phyloP scores from a whole-genome alignment of 83 land plant species.

The Diphasiastrum complanatum region DNA sequence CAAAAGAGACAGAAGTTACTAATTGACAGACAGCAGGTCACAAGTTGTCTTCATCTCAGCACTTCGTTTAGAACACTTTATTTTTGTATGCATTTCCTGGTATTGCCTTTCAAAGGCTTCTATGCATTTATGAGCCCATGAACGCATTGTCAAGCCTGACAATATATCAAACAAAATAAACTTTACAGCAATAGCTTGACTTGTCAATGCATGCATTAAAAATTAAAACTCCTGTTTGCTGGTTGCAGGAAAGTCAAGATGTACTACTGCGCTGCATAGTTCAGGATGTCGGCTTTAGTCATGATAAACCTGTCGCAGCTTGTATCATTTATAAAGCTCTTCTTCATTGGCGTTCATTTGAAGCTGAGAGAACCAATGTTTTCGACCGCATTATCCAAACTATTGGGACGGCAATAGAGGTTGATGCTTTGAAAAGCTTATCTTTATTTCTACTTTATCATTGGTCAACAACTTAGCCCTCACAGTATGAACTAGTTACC shows the following conservation, averaged over 20 bases:
- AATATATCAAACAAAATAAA: not conserved
- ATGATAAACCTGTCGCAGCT: constrained; percentile 90
- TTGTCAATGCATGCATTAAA: not conserved
- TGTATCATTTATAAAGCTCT: constrained; percentile 84
- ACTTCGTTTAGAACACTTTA: not conserved
- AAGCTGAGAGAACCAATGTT: constrained; percentile 91
- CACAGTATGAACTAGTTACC: too few relatives aligned
- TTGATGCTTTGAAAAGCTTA: constrained; percentile 12
- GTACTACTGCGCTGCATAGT: constrained; percentile 67
- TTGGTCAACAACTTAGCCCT: too few relatives aligned
- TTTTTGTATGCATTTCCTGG: constrained; percentile 3
- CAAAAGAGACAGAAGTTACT: constrained; percentile 80
- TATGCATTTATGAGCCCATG: too few relatives aligned
- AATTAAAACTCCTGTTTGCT: not conserved
- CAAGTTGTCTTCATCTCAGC: constrained; percentile 7
- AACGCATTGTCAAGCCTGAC: not conserved
- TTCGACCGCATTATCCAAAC: constrained; percentile 94
- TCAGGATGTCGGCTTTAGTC: constrained; percentile 77
- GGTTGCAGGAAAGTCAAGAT: constrained; percentile 77
- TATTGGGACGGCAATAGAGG: constrained; percentile 95
- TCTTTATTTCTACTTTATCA: not conserved
- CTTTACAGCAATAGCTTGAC: constrained; percentile 27
- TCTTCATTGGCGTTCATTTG: constrained; percentile 98
- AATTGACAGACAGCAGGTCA: constrained; percentile 92
- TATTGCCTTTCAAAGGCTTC: constrained; percentile 2